Evolutionary conservation across 768 basidiomycete species (phyloP).

Genomic region (Termitomyces sp.): DNA sequence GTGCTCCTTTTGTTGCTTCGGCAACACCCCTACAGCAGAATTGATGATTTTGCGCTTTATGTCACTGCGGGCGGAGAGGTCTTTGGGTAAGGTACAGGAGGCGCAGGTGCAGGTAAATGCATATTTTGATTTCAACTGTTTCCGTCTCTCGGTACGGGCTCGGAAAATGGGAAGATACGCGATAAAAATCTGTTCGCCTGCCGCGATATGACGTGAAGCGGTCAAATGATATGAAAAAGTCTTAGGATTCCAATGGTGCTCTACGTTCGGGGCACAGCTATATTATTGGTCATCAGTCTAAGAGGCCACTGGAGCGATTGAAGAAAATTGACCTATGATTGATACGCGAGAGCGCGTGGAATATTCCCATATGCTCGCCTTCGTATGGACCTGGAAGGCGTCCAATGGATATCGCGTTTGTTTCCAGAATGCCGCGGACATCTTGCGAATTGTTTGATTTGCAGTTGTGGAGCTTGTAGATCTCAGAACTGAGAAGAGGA

Average conservation of each 20-base stretch:
- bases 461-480: constrained; percentile 11
- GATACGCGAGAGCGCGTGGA: constrained; percentile 1
- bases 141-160: constrained; percentile 8
- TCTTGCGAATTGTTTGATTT: constrained; percentile 2
- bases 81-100: constrained; percentile 8
- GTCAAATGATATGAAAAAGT: constrained; percentile 2
- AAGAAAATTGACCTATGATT: constrained; percentile 14
- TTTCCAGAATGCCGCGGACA: constrained; percentile 6
- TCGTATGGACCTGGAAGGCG: constrained; percentile 11
- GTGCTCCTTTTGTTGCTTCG: constrained; percentile 1
- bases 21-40: neutral
- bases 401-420: constrained; percentile 11
- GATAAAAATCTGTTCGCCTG: constrained; percentile 15
- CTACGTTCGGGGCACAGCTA: constrained; percentile 15
- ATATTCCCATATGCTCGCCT: constrained; percentile 2
- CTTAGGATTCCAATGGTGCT: constrained; percentile 7
- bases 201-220: constrained; percentile 14
- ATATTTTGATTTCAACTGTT: constrained; percentile 5
- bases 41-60: constrained; percentile 9
- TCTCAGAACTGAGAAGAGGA: neutral
- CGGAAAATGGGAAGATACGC: constrained; percentile 1
- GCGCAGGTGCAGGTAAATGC: constrained; percentile 15
- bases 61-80: constrained; percentile 14
- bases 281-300: neutral
- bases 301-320: neutral